Evolutionary conservation across 2,329 filamentous ascomycete species (phyloP).

Genomic region (Ophiocordyceps robertsii): DNA sequence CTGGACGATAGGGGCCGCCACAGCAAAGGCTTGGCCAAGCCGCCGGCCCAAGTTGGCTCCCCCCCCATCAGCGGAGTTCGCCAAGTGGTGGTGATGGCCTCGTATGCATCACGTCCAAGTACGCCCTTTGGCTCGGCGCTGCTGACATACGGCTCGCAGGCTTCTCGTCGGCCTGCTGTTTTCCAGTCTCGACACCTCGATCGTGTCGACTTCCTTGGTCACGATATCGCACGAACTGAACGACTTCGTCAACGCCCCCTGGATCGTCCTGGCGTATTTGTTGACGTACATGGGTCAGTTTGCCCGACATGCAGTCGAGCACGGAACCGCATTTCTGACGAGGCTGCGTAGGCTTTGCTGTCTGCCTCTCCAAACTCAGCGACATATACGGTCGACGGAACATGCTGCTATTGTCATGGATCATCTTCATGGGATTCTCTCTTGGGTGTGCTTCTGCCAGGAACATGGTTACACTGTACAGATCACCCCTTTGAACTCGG

Average conservation of each 20-base stretch:
- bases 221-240: slow-evolving; percentile 38
- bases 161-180: slow-evolving; percentile 40
- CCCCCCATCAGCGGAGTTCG: slow-evolving; percentile 6
- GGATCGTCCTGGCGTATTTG: slow-evolving; percentile 42
- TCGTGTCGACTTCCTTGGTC: slow-evolving; percentile 44
- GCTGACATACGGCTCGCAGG: slow-evolving; percentile 16
- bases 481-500: slow-evolving; percentile 6
- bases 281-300: slow-evolving; percentile 39
- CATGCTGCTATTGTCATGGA: slow-evolving; percentile 35
- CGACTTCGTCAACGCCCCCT: slow-evolving; percentile 37
- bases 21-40: neutral
- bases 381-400: slow-evolving; percentile 44
- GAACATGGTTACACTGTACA: slow-evolving; percentile 36
- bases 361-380: slow-evolving; percentile 44
- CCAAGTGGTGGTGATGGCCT: slow-evolving; percentile 19
- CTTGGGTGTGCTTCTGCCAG: slow-evolving; percentile 36
- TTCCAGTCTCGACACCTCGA: slow-evolving; percentile 43
- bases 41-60: neutral
- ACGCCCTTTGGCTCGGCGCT: neutral
- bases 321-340: slow-evolving; percentile 4
- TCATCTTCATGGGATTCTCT: slow-evolving; percentile 41
- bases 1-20: neutral
- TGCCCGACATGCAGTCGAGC: neutral
- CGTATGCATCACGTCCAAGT: slow-evolving; percentile 10
- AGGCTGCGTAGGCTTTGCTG: slow-evolving; percentile 32